phyloP scores from a whole-genome alignment of 306 rosid species.

The Fagus sylvatica region DNA sequence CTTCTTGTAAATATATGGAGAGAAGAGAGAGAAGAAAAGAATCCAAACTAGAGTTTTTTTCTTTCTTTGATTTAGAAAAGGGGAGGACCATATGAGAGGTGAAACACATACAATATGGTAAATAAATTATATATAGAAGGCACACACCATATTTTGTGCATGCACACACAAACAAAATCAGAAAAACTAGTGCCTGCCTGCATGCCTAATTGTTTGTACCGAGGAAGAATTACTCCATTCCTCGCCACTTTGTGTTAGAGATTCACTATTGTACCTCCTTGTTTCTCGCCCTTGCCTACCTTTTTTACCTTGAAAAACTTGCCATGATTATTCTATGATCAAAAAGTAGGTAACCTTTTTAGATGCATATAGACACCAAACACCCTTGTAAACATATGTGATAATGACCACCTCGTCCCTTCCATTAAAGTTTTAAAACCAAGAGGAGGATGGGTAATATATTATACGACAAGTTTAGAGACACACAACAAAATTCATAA shows the following conservation, averaged over 20 bases:
- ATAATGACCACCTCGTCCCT: slow-evolving; percentile 8
- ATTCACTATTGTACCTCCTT: slow-evolving; percentile 42
- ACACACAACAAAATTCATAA: too few species aligned
- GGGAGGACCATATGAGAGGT: slow-evolving; percentile 13
- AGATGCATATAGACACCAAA: slow-evolving; percentile 15
- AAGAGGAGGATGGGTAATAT: not conserved
- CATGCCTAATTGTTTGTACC: slow-evolving; percentile 29
- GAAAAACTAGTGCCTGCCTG: slow-evolving; percentile 36
- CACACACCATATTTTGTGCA: too few species aligned
- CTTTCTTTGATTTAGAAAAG: not conserved
- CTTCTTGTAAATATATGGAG: slow-evolving; percentile 27
- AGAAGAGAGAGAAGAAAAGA: not conserved
- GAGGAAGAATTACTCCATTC: slow-evolving; percentile 26
- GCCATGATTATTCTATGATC: slow-evolving; percentile 20
- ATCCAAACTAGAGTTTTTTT: slow-evolving; percentile 21
- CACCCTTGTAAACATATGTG: slow-evolving; percentile 1
- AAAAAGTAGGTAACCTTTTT: slow-evolving; percentile 36
- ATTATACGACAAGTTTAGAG: not conserved
- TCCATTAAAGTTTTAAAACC: slow-evolving; percentile 1
- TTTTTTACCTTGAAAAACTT: slow-evolving; percentile 37
- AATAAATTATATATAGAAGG: too few species aligned
- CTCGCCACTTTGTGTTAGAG: slow-evolving; percentile 42
- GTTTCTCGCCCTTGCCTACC: slow-evolving; percentile 34
- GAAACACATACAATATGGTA: slow-evolving; percentile 33
- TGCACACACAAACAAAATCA: too few species aligned